Evolutionary conservation across 306 rosid genomes (phyloP).

Genomic region (Leucaena leucocephala): DNA sequence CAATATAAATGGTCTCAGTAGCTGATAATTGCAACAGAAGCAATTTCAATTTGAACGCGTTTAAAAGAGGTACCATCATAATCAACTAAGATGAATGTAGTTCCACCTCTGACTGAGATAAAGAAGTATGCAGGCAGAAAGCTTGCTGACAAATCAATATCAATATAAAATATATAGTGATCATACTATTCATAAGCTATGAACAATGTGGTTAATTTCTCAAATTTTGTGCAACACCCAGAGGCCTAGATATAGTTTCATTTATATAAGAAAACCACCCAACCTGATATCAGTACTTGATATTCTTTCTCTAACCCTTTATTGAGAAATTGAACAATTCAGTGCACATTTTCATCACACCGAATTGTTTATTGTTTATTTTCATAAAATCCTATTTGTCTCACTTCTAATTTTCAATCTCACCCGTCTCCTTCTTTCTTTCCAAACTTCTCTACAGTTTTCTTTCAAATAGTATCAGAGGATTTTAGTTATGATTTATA

Average conservation of each 20-base stretch:
- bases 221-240: not conserved
- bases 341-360: not conserved
- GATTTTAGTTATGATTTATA: not conserved
- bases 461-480: not conserved
- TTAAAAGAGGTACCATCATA: not conserved
- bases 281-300: not conserved
- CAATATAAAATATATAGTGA: not conserved
- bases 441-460: not conserved
- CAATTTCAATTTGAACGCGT: slow-evolving; percentile 6
- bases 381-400: slow-evolving; percentile 9
- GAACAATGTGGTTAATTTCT: not conserved
- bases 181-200: not conserved
- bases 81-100: slow-evolving; percentile 14
- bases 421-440: not conserved
- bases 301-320: not conserved
- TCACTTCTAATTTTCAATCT: not conserved
- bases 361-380: not conserved
- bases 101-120: slow-evolving; percentile 5
- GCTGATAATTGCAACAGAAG: slow-evolving; percentile 14
- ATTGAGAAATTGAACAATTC: slow-evolving; percentile 10
- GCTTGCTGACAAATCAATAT: not conserved
- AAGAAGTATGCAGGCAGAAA: not conserved
- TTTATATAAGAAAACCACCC: not conserved
- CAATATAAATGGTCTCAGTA: slow-evolving; percentile 2
- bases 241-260: not conserved